Conservation (phyloP, 345 rosid genomes). For the Eucalyptus erythrocorys region DNA sequence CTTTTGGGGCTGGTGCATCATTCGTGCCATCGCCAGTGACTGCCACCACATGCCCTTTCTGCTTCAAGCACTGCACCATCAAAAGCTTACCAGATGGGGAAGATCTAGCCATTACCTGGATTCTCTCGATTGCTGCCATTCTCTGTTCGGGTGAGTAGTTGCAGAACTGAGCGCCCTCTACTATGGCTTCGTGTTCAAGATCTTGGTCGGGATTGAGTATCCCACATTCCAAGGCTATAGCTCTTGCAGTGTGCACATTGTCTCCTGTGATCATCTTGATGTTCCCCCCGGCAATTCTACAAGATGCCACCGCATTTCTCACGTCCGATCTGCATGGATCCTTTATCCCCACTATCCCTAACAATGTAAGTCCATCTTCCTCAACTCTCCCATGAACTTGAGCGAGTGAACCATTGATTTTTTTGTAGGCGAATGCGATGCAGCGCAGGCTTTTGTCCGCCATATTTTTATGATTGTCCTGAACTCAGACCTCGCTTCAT, state of each 20-base stretch:
- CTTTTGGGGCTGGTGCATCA: no score
- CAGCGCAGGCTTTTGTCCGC: slow-evolving; percentile 61
- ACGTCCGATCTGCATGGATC: slow-evolving; percentile 67
- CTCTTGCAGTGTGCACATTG: slow-evolving; percentile 65
- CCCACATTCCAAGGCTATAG: slow-evolving; percentile 69
- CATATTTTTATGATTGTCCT: slow-evolving; percentile 42
- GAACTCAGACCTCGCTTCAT: slow-evolving; percentile 7
- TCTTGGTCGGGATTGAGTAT: no score
- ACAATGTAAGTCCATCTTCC: slow-evolving; percentile 30
- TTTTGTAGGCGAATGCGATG: slow-evolving; percentile 57
- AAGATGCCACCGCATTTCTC: slow-evolving; percentile 46
- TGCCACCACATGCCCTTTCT: no score
- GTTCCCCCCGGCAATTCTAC: slow-evolving; percentile 52
- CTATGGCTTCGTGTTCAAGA: no score
- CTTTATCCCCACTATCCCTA: slow-evolving; percentile 64
- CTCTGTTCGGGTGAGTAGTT: no score
- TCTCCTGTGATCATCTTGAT: slow-evolving; percentile 84
- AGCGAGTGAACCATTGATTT: background rate
- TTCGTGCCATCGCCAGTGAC: no score
- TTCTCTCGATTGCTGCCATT: no score
- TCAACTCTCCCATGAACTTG: background rate
- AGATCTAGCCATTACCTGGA: no score
- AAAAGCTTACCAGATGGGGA: no score
- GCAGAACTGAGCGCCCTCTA: no score
- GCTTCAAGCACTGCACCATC: no score